Evolutionary conservation across 306 rosid genomes (phyloP), one percentile per base, ranked within the genome.

Genomic region (Inga leiocalycina): DNA sequence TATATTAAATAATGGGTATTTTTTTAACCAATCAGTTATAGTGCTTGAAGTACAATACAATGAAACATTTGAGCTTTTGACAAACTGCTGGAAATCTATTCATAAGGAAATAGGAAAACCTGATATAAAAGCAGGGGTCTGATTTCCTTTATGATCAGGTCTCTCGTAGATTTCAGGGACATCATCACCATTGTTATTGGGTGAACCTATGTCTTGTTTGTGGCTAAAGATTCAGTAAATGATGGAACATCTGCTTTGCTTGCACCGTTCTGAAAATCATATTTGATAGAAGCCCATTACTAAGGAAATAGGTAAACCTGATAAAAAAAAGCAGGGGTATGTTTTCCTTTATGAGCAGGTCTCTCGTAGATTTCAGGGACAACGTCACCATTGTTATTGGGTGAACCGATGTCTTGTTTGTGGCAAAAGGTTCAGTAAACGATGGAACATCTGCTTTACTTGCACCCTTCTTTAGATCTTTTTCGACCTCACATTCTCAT

Each of bases 151-250:
- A 79, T 85, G 88, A 78, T 39, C 84, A 30, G 72, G 67, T 39
- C 89, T 77, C 90, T 88, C 66, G 89, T 89, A 67, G 78, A 61
- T 75, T 68, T 87, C 90, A 90, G 94, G 97, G 79, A 91, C 19
- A 91, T 62, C 59, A 76, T 8, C 5, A 4, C 39, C 91, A 87
- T 80, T 87, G 89, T 91, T 91, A 0, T 92, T 90, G 95, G 98
- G 92, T 94, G 94, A 92, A 89, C 91, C 94, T 85, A 78, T 91
- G 86, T 61, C n/a, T 48, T 57, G 12, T 37, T 44, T 13, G 80
- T 90, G 84, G 69, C 84, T 80, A 37, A 82, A 84, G 94, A 94
- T 91, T 93, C 94, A 90, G 97, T 93, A 79, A 93, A 91, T 80
- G 89, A 86, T 87, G 90, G 80, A 8, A 92, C 82, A 89, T 85